phyloP scores from a whole-genome alignment of 768 basidiomycete species.

The Auricularia cornea region DNA sequence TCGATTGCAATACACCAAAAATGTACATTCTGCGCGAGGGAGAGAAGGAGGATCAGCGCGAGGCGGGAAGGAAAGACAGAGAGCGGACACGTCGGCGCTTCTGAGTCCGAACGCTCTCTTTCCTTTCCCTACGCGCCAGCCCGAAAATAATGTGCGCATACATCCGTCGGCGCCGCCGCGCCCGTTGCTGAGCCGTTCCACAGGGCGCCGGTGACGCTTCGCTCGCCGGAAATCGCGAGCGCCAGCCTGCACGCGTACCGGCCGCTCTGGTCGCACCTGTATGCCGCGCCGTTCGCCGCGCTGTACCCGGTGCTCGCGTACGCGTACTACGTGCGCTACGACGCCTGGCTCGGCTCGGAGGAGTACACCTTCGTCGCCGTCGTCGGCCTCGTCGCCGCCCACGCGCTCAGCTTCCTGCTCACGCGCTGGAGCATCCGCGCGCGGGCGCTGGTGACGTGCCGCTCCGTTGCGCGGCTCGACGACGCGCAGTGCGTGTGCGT shows the following conservation, averaged over 20 bases:
- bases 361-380: constrained; percentile 98
- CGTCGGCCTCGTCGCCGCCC: constrained; percentile 73
- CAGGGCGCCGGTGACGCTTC: constrained; percentile 42
- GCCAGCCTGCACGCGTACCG: constrained; percentile 59
- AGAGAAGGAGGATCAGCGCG: too few species aligned
- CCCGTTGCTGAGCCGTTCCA: not conserved
- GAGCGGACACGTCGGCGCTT: too few species aligned
- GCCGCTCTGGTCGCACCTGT: constrained; percentile 65
- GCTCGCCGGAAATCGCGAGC: constrained; percentile 58
- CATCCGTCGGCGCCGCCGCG: too few species aligned
- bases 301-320: constrained; percentile 81
- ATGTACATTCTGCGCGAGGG: too few species aligned
- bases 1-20: too few species aligned
- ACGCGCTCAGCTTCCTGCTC: constrained; percentile 85
- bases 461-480: constrained; percentile 53
- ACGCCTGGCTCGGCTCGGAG: constrained; percentile 83
- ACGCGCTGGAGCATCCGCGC: constrained; percentile 85
- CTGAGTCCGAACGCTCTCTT: too few species aligned
- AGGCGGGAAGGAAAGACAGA: too few species aligned
- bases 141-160: too few species aligned
- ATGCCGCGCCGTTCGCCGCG: constrained; percentile 67
- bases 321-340: constrained; percentile 86
- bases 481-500: constrained; percentile 78
- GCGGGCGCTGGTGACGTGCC: constrained; percentile 71
- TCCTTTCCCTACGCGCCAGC: constrained; percentile 59